Percentiles rank a stretch among this genome's conserved stretches.
phyloP scores from a whole-genome alignment of 305 asterid species.

The Fraxinus paxiana region DNA sequence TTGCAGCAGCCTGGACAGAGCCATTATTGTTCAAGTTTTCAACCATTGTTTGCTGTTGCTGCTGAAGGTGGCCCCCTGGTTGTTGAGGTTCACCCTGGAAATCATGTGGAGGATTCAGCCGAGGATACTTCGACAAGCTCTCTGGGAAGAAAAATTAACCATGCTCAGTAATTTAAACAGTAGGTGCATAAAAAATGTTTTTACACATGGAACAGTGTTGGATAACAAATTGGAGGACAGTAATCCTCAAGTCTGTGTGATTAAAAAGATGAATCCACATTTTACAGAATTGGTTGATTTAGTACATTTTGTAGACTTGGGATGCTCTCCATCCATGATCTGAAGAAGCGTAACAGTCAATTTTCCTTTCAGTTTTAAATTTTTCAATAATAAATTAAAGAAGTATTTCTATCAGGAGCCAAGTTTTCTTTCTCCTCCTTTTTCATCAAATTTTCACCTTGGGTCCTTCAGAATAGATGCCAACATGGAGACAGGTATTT shows the following conservation, averaged over 20 bases:
- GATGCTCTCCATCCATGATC: background rate
- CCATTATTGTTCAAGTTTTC: slow-evolving; percentile 25
- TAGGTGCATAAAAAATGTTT: background rate
- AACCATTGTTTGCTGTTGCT: slow-evolving; percentile 26
- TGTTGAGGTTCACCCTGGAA: slow-evolving; percentile 25
- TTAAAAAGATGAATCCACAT: background rate
- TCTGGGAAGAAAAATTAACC: slow-evolving; percentile 19
- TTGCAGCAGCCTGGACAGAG: slow-evolving; percentile 19
- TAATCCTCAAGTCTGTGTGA: background rate
- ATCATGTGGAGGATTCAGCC: slow-evolving; percentile 22
- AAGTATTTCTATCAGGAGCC: background rate
- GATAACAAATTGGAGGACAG: background rate
- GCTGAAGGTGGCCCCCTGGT: slow-evolving; percentile 25
- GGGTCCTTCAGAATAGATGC: background rate
- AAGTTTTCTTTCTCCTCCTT: background rate
- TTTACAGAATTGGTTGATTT: background rate
- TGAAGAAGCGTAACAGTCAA: background rate
- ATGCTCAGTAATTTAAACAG: background rate
- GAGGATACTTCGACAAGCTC: slow-evolving; percentile 37
- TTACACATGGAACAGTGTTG: background rate
- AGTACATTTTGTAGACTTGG: background rate
- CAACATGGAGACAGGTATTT: background rate
- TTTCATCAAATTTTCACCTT: background rate
- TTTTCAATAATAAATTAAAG: background rate
- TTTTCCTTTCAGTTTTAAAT: background rate